Base-by-base conservation (phyloP, 2,329 filamentous ascomycete genomes). In the Aspergillus alliaceus region DNA sequence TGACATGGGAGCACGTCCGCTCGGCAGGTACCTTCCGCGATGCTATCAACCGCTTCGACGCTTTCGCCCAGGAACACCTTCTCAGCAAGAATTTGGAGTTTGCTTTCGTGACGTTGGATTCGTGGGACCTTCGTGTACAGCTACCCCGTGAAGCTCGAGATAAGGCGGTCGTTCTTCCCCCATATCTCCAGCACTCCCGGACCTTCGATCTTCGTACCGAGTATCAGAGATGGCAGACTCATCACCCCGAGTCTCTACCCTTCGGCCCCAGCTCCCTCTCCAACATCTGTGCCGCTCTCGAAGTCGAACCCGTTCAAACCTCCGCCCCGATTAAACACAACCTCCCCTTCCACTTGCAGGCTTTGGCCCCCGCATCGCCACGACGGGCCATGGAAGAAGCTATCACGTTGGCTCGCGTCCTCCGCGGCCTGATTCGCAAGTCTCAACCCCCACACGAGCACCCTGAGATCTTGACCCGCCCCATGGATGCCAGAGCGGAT, bases 241-340 rank as follows among this genome's bases (percentile, higher is more conserved):
- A 98, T 76, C 95, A 99, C 72, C 95, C 95, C 37, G 95, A 99
- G 80, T 97, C 93, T 56, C 84, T 99, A 54, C 93, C 95, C 2
- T 99, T 98, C 72, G 95, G 93, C 18, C 93, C 95, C 50, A 96
- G 91, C 58, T 96, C 95, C 75, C 84, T 99, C 64, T 89, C 93
- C 68, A 98, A 98, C 78, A 99, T 99, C 75, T 99, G 95, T 80
- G 95, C 95, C 62, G 95, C 95, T 54, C 87, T 99, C 53, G 95
- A 99, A 79, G 95, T 99, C 48, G 95, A 99, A 78, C 93, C 96
- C 55, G 92, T 99, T 35, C 93, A 98, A 78, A 93, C 93, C 11
- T 98, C 93, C 71, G 93, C 95, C 56, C 95, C 95, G 44, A 98
- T 99, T 79, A 99, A 98, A 79, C 95, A 98, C 76, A 98, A 98